Conservation (phyloP, 2,329 filamentous ascomycete genomes). For the Karstenula rhodostoma region DNA sequence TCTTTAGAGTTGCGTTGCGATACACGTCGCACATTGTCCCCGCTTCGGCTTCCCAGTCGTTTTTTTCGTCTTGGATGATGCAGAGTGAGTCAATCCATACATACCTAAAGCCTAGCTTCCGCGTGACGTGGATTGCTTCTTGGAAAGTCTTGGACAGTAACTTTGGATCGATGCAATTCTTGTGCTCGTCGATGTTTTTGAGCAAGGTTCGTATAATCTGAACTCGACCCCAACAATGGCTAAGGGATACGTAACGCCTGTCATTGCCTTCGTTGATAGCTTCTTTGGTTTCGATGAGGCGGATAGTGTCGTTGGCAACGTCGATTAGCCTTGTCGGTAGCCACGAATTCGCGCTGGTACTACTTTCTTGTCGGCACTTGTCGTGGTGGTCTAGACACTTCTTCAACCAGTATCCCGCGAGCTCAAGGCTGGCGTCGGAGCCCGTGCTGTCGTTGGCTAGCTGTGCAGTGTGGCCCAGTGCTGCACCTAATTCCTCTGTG, state of each 20-base stretch:
- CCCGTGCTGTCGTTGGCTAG: slow-evolving; percentile 23
- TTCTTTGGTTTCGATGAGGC: slow-evolving; percentile 22
- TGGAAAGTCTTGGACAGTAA: slow-evolving; percentile 17
- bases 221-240: slow-evolving; percentile 34
- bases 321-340: slow-evolving; percentile 31
- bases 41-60: slow-evolving; percentile 36
- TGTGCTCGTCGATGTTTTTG: slow-evolving; percentile 23
- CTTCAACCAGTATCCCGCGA: slow-evolving; percentile 29
- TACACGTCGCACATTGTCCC: slow-evolving; percentile 38
- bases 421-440: slow-evolving; percentile 27
- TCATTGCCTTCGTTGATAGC: slow-evolving; percentile 13
- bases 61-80: slow-evolving; percentile 23
- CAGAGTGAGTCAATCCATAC: slow-evolving; percentile 33
- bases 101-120: slow-evolving; percentile 26
- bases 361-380: slow-evolving; percentile 14
- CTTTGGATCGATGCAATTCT: slow-evolving; percentile 15
- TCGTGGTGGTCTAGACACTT: slow-evolving; percentile 23
- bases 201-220: slow-evolving; percentile 30
- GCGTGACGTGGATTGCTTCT: slow-evolving; percentile 24
- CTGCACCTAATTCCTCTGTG: slow-evolving; percentile 22
- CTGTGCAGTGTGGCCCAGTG: slow-evolving; percentile 11
- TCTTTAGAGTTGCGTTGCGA: slow-evolving; percentile 29
- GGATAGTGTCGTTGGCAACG: slow-evolving; percentile 19
- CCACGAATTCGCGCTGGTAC: slow-evolving; percentile 11
- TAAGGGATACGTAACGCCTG: slow-evolving; percentile 28